Conservation (phyloP, 805 yeast species). For the Yarrowia sp. region DNA sequence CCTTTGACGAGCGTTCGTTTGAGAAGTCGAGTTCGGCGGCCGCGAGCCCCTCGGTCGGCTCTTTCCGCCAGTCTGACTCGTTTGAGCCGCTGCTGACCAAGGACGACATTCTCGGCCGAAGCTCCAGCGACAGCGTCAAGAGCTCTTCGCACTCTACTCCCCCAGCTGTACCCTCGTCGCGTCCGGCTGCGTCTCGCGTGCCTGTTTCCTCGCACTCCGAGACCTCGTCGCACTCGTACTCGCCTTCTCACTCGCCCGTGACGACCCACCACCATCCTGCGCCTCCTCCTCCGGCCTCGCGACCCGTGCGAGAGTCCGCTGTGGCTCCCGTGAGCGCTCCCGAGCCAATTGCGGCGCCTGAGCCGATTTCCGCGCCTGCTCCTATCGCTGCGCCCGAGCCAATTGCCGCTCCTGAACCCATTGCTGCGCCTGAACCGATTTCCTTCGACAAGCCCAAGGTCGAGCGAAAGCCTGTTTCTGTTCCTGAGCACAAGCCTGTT, state of each 20-base stretch:
- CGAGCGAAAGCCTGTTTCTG: not conserved
- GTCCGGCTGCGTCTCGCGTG: not conserved
- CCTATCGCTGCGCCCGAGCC: not conserved
- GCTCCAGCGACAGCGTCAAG: not conserved
- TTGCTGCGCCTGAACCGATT: not conserved
- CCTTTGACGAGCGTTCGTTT: not conserved
- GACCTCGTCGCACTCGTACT: not conserved
- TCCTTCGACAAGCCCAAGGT: too few relatives aligned
- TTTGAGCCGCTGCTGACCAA: not conserved
- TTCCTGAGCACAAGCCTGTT: not conserved
- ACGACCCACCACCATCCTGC: slow-evolving; percentile 8
- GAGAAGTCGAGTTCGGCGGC: not conserved
- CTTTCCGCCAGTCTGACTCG: not conserved
- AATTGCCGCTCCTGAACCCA: not conserved
- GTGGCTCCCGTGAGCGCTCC: not conserved
- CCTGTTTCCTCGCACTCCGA: not conserved
- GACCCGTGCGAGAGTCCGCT: not conserved
- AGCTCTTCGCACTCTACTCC: not conserved
- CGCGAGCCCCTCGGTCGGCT: not conserved
- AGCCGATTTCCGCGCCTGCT: not conserved
- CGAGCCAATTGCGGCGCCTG: not conserved
- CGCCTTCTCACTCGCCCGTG: not conserved
- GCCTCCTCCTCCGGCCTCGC: not conserved
- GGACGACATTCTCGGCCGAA: not conserved
- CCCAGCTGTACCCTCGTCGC: not conserved